Evolutionary conservation across 31 red algal species (phyloP).

Genomic region (Asparagopsis taxiformis): DNA sequence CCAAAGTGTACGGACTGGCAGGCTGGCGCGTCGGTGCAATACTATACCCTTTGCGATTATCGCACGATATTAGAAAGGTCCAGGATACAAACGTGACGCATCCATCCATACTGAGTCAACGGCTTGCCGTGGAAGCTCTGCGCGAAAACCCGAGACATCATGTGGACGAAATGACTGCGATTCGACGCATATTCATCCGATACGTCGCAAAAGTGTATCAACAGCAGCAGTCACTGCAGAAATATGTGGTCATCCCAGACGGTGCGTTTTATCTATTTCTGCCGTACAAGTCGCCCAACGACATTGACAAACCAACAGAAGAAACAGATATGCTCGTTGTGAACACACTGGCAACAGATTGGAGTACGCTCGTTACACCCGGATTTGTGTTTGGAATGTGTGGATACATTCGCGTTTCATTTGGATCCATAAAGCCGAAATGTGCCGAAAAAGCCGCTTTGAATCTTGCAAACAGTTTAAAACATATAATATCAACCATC

Average conservation of each 20-base stretch:
- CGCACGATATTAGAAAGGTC: slow-evolving; percentile 37
- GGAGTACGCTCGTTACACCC: slow-evolving; percentile 23
- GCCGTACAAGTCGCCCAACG: slow-evolving; percentile 11
- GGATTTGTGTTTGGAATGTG: slow-evolving; percentile 56
- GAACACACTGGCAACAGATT: slow-evolving; percentile 18
- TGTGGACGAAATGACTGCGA: neutral
- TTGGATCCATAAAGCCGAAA: slow-evolving; percentile 12
- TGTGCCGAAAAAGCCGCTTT: neutral
- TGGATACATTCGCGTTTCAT: slow-evolving; percentile 50
- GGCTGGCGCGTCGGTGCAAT: slow-evolving; percentile 74
- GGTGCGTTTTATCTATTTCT: slow-evolving; percentile 57
- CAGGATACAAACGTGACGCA: slow-evolving; percentile 78
- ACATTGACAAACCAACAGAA: slow-evolving; percentile 4
- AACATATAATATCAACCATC: no score
- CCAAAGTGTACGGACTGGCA: slow-evolving; percentile 73
- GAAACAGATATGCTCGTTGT: slow-evolving; percentile 17
- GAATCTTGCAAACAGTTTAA: neutral
- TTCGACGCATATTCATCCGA: neutral
- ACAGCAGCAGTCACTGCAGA: slow-evolving; percentile 6
- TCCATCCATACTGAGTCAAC: slow-evolving; percentile 50
- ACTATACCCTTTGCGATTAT: slow-evolving; percentile 35
- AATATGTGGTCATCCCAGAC: neutral
- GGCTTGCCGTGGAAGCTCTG: slow-evolving; percentile 37
- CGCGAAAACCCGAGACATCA: slow-evolving; percentile 10
- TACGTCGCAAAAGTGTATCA: slow-evolving; percentile 8